Evolutionary conservation across 129 eudicot species (phyloP).

Genomic region (Lactuca saligna): DNA sequence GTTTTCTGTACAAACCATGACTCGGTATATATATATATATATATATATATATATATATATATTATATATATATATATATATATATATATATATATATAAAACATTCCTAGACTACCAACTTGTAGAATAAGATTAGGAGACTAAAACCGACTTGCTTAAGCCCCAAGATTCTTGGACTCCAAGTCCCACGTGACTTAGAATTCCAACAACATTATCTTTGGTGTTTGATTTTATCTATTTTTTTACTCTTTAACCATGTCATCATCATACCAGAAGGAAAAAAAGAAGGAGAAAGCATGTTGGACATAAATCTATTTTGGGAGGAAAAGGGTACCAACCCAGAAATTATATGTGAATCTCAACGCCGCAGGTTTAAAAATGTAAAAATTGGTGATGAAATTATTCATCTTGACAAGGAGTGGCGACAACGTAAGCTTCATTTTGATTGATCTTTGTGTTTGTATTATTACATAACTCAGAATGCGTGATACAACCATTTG

Average conservation of each 20-base stretch:
- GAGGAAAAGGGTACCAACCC: slow-evolving; percentile 78
- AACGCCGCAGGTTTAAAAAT: slow-evolving; percentile 65
- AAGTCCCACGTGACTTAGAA: no score
- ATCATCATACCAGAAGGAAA: slow-evolving; percentile 13
- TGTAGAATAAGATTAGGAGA: no score
- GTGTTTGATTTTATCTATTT: background rate
- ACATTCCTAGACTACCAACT: no score
- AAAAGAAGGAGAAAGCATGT: slow-evolving; percentile 34
- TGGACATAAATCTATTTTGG: slow-evolving; percentile 83
- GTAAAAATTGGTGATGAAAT: slow-evolving; percentile 76
- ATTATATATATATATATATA: no score
- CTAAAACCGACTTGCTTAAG: no score
- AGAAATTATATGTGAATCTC: slow-evolving; percentile 78
- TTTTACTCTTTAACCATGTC: background rate
- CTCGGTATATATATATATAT: no score
- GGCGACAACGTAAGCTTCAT: slow-evolving; percentile 52
- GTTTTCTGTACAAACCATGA: no score
- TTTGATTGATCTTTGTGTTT: slow-evolving; percentile 1
- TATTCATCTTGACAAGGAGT: slow-evolving; percentile 68
- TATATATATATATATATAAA: no score
- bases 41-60: no score
- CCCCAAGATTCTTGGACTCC: no score
- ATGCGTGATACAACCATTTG: background rate
- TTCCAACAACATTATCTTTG: no score
- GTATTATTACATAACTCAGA: background rate